Conservation (phyloP, 2,329 filamentous ascomycete genomes). For the Gnomoniopsis sp. region DNA sequence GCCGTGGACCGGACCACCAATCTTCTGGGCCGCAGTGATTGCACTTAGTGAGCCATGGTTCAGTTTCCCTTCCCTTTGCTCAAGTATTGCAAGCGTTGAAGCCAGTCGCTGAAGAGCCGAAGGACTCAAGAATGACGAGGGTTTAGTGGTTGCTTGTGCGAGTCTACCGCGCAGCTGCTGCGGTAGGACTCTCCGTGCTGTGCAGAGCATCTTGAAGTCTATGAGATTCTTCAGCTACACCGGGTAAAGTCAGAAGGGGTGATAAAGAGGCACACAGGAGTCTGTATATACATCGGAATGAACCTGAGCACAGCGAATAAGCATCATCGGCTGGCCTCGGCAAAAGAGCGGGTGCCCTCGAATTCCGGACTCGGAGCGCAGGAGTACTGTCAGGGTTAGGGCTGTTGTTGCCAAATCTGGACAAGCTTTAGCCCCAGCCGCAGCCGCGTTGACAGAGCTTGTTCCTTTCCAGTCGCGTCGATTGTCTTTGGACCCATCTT, state of each 20-base stretch:
- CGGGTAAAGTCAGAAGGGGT: background rate
- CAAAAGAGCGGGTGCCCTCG: background rate
- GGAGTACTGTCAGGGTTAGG: background rate
- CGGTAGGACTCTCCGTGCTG: constrained; percentile 14
- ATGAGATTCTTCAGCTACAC: background rate
- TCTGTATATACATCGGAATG: background rate
- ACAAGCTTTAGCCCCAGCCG: no score
- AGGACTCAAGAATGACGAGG: constrained; percentile 34
- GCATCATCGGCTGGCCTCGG: constrained; percentile 17
- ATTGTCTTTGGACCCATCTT: constrained; percentile 15
- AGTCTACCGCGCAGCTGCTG: constrained; percentile 15
- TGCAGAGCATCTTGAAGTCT: constrained; percentile 14
- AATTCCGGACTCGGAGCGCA: constrained; percentile 6
- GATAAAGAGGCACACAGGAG: background rate
- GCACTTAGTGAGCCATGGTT: constrained; percentile 79
- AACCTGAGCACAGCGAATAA: background rate
- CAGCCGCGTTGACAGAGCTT: constrained; percentile 5
- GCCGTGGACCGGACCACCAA: constrained; percentile 81
- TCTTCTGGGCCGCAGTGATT: constrained; percentile 78
- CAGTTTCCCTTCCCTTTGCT: constrained; percentile 88
- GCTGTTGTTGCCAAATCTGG: no score
- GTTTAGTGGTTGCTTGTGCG: constrained; percentile 21
- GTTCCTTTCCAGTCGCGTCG: constrained; percentile 10
- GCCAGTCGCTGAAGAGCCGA: constrained; percentile 66
- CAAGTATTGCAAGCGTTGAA: constrained; percentile 86